Evolutionary conservation across 169 alveolate species (phyloP).

Genomic region (Eimeria maxima): DNA sequence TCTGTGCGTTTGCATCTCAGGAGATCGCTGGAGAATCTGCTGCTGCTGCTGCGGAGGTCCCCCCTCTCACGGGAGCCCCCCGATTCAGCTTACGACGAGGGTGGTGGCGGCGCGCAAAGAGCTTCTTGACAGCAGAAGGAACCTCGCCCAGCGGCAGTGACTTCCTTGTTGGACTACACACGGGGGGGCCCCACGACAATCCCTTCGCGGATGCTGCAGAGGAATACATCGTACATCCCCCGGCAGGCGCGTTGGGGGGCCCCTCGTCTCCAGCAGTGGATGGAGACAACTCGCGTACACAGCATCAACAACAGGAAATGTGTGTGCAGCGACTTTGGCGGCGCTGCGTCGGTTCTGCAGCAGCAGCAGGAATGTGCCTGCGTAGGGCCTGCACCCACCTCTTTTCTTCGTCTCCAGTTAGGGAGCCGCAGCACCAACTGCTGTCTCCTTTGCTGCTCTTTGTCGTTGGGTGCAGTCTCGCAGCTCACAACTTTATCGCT

Average conservation of each 20-base stretch:
- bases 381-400: constrained; percentile 1
- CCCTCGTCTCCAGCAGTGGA: not conserved
- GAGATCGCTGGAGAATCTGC: not conserved
- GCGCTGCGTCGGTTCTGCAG: constrained; percentile 46
- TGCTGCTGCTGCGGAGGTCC: not conserved
- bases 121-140: not conserved
- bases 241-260: not conserved
- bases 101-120: constrained; percentile 57
- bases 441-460: constrained; percentile 55
- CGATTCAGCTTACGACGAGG: not conserved
- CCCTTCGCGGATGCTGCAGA: not conserved
- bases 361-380: not conserved
- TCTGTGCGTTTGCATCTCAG: not conserved
- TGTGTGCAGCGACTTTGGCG: not conserved
- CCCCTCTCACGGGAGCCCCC: no score
- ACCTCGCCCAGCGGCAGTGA: constrained; percentile 6
- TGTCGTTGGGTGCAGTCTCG: constrained; percentile 30
- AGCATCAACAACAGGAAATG: constrained; percentile 19
- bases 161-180: not conserved
- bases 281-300: not conserved
- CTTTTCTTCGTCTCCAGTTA: constrained; percentile 36
- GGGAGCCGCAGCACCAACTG: constrained; percentile 64
- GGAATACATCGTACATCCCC: constrained; percentile 38
- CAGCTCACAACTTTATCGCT: constrained; percentile 1
- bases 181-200: not conserved